Evolutionary conservation across 139 green algal genomes (phyloP).

Genomic region (Ostreobium quekettii): DNA sequence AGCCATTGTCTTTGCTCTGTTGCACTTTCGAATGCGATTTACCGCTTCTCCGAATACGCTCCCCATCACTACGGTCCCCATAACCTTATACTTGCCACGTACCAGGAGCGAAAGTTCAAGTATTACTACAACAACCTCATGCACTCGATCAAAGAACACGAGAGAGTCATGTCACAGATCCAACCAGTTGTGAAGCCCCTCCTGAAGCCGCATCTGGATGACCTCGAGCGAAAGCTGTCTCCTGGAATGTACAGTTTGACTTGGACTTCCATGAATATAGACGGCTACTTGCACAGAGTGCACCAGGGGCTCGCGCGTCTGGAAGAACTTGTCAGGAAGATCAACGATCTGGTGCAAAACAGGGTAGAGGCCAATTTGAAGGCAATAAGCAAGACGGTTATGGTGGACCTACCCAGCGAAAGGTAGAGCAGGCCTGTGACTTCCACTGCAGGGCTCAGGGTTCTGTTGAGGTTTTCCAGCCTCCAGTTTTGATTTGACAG

Average conservation of each 20-base stretch:
- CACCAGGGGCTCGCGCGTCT: conserved; percentile 63
- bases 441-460: too few species aligned
- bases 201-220: conserved; percentile 73
- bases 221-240: conserved; percentile 77
- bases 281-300: conserved; percentile 81
- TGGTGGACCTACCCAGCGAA: conserved; percentile 76
- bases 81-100: too few species aligned
- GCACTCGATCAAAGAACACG: conserved; percentile 65
- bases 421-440: too few species aligned
- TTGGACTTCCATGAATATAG: conserved; percentile 88
- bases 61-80: too few species aligned
- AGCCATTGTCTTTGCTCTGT: too few species aligned
- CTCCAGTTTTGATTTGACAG: too few species aligned
- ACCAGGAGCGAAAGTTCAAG: conserved; percentile 58
- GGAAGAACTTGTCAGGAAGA: conserved; percentile 79
- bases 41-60: too few species aligned
- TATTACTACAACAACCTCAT: conserved; percentile 76
- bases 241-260: conserved; percentile 72
- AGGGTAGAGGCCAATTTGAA: conserved; percentile 74
- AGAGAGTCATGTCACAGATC: conserved; percentile 47
- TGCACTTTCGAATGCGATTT: too few species aligned
- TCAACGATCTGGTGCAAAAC: conserved; percentile 75
- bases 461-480: too few species aligned
- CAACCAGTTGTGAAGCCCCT: conserved; percentile 59
- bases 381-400: conserved; percentile 47